A percentile compares a stretch with the other conserved stretches of the same genome.
These are phyloP conservation scores for Spiraea crenata DNA, from an alignment of 331 rosid genomes.

Conservation along the genomic window DNA sequence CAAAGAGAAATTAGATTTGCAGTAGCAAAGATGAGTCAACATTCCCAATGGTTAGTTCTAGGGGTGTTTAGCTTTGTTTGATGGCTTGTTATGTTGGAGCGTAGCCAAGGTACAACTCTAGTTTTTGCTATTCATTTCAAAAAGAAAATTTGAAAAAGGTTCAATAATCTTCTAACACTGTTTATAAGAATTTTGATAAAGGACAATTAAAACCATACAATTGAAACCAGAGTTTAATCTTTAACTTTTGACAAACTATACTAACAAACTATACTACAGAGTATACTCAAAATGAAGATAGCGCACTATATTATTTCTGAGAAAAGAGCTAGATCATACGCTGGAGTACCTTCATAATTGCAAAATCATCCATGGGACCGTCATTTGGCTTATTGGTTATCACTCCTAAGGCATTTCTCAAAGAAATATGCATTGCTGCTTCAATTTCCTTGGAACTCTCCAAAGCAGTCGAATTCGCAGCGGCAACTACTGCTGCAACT, in stretches of 20 bases:
- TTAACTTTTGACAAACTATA: constrained; percentile 1
- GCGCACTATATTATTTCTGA: neutral
- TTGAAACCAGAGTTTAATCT: neutral
- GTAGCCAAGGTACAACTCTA: no score
- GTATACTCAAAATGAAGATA: constrained; percentile 10
- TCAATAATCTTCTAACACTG: neutral
- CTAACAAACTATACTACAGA: constrained; percentile 14
- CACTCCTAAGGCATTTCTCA: constrained; percentile 89
- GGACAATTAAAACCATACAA: neutral
- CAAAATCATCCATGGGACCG: constrained; percentile 93
- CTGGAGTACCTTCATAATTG: constrained; percentile 83
- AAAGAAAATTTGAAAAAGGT: neutral
- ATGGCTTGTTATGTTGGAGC: no score
- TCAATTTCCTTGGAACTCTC: constrained; percentile 95
- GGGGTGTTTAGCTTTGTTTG: no score
- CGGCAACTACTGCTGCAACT: constrained; percentile 94
- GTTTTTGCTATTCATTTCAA: neutral
- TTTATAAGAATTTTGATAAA: neutral
- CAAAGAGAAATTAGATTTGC: constrained; percentile 12
- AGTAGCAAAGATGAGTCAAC: neutral
- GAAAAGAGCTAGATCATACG: neutral
- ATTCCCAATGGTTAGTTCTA: no score
- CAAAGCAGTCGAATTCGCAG: constrained; percentile 90
- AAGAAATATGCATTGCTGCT: constrained; percentile 97
- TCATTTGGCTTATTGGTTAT: constrained; percentile 62